A percentile compares a stretch with the other conserved stretches of the same genome.
These are phyloP conservation scores for Bolboschoenus planiculmis DNA, from an alignment of 176 grass and related monocot genomes.

Conservation along the genomic window DNA sequence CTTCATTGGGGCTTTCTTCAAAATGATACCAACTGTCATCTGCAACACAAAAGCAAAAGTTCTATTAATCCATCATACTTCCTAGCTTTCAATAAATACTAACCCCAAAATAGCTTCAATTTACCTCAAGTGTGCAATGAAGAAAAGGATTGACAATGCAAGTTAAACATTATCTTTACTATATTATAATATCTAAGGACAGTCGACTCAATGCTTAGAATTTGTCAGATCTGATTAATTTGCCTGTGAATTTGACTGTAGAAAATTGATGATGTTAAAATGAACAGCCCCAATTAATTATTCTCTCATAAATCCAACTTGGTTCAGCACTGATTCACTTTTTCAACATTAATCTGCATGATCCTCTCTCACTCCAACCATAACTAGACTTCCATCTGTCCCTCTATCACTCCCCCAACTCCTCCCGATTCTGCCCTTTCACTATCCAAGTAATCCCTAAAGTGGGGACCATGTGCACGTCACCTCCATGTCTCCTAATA, in stretches of 20 bases:
- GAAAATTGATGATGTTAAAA: background rate
- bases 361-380: background rate
- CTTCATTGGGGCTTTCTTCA: background rate
- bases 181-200: background rate
- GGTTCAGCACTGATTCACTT: background rate
- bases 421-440: background rate
- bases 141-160: background rate
- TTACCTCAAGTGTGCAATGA: background rate
- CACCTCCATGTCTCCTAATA: background rate
- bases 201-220: background rate
- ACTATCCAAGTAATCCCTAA: background rate
- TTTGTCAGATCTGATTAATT: background rate
- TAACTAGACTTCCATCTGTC: background rate
- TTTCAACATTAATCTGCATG: background rate
- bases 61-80: background rate
- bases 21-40: conserved; percentile 10
- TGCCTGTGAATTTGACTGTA: background rate
- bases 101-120: background rate
- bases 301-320: background rate
- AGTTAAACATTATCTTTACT: background rate
- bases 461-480: no score
- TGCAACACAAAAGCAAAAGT: background rate
- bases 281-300: background rate
- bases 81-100: background rate
- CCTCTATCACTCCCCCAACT: background rate